A percentile compares a stretch with the other conserved stretches of the same genome.
These are phyloP conservation scores for Penicillium lagena DNA, from an alignment of 495 filamentous ascomycete species.

Conservation along the genomic window DNA sequence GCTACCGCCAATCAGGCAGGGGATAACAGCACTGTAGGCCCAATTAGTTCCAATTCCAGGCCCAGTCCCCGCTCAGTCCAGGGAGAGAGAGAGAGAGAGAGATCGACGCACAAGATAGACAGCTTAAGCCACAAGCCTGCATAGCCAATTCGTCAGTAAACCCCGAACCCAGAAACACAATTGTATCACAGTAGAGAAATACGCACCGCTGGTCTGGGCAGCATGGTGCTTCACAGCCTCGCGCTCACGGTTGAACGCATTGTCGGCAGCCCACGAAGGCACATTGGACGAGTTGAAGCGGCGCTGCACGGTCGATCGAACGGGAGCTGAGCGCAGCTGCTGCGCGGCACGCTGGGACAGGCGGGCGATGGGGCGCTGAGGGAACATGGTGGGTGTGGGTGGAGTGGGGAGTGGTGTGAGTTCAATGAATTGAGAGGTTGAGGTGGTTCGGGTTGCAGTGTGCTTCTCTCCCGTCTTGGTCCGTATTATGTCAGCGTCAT, in stretches of 20 bases:
- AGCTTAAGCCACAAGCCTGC: slow-evolving; percentile 91
- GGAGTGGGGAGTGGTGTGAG: slow-evolving; percentile 19
- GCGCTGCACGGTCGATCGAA: slow-evolving; percentile 57
- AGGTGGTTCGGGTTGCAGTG: no score
- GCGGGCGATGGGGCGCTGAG: slow-evolving; percentile 56
- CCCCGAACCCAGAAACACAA: neutral
- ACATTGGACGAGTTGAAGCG: slow-evolving; percentile 53
- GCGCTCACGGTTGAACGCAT: slow-evolving; percentile 83
- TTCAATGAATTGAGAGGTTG: slow-evolving; percentile 14
- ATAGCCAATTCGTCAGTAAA: slow-evolving; percentile 28
- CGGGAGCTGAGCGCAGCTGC: slow-evolving; percentile 46
- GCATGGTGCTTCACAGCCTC: slow-evolving; percentile 82
- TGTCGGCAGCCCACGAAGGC: slow-evolving; percentile 56
- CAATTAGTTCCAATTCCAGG: neutral
- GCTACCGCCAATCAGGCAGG: slow-evolving; percentile 59
- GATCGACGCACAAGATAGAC: slow-evolving; percentile 69
- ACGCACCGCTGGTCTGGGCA: slow-evolving; percentile 67
- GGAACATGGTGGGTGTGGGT: slow-evolving; percentile 47
- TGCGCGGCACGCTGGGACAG: slow-evolving; percentile 51
- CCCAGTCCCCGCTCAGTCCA: no score
- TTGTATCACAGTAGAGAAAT: slow-evolving; percentile 1
- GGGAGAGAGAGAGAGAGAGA: no score
- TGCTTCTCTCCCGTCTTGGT: no score
- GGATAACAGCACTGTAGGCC: slow-evolving; percentile 54
- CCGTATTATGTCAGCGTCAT: slow-evolving; percentile 25